A percentile compares a stretch with the other conserved stretches of the same genome.
phyloP scores from a whole-genome alignment of 257 asterid species.

The Asclepias syriaca region DNA sequence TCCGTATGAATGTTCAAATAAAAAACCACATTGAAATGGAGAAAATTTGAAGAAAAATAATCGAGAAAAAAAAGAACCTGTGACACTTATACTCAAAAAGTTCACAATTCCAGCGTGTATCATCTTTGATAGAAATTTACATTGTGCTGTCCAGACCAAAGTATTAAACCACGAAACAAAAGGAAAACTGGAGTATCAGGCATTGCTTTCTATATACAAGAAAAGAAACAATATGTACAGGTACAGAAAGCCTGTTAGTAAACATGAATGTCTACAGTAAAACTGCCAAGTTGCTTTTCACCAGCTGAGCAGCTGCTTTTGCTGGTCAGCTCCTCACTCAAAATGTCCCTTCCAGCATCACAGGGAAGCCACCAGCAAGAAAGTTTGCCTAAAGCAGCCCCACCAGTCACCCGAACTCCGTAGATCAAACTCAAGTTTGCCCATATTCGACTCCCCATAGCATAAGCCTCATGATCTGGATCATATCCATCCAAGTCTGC shows the following conservation, averaged over 20 bases:
- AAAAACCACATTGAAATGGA: neutral
- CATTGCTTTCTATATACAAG: neutral
- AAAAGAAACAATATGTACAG: conserved; percentile 16
- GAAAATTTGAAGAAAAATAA: too few relatives aligned
- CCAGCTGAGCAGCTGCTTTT: conserved; percentile 19
- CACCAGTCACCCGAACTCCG: conserved; percentile 44
- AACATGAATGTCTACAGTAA: conserved; percentile 43
- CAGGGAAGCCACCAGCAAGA: conserved; percentile 46
- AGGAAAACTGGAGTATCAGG: neutral
- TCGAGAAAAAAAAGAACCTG: neutral
- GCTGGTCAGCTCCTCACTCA: conserved; percentile 19
- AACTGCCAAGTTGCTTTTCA: conserved; percentile 24
- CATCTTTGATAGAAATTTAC: neutral
- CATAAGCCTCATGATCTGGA: conserved; percentile 21
- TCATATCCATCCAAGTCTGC: conserved; percentile 49
- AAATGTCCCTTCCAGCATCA: conserved; percentile 23
- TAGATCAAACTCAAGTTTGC: conserved; percentile 43
- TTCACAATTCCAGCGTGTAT: neutral
- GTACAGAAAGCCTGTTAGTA: conserved; percentile 18
- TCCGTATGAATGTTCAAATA: neutral
- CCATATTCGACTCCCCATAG: conserved; percentile 31
- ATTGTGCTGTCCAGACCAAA: neutral
- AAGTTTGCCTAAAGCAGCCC: conserved; percentile 47
- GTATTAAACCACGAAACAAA: neutral
- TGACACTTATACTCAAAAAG: neutral